phyloP scores from a whole-genome alignment of 2,329 filamentous ascomycete species.

The Juglanconis oblonga region DNA sequence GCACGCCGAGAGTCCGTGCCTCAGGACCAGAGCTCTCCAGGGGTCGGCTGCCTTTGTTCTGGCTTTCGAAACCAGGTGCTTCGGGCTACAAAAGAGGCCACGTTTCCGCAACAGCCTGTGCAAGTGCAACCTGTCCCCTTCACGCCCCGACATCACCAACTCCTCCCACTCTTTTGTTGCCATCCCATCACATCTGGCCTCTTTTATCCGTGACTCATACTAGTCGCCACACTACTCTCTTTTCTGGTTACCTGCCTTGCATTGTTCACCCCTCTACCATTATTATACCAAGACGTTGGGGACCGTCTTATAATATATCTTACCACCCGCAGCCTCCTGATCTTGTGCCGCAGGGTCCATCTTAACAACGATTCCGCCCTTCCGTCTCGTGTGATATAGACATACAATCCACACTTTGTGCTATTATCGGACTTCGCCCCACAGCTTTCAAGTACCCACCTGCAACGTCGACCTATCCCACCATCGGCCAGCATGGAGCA shows the following conservation, averaged over 20 bases:
- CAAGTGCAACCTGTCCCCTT: not conserved
- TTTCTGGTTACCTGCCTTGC: not conserved
- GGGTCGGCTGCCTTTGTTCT: not conserved
- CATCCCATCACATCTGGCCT: not conserved
- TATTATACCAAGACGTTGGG: not conserved
- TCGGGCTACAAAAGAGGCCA: not conserved
- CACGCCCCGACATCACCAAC: not conserved
- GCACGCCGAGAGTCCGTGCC: not conserved
- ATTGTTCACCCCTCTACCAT: not conserved
- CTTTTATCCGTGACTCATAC: not conserved
- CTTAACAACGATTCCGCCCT: not conserved
- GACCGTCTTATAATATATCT: not conserved
- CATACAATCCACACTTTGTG: not conserved
- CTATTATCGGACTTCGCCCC: not conserved
- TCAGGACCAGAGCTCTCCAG: not conserved
- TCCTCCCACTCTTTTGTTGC: not conserved
- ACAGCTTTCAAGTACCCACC: not conserved
- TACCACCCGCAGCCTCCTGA: not conserved
- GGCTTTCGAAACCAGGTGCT: not conserved
- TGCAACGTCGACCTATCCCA: conserved; percentile 20
- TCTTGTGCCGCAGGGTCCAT: no score
- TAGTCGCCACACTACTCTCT: not conserved
- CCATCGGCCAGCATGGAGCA: conserved; percentile 20
- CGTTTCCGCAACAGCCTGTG: not conserved
- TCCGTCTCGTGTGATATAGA: not conserved